Percentiles rank a stretch among this genome's conserved stretches.
Conservation (phyloP, 192 early-diverging fungal species). For the Spizellomyces punctatus region DNA sequence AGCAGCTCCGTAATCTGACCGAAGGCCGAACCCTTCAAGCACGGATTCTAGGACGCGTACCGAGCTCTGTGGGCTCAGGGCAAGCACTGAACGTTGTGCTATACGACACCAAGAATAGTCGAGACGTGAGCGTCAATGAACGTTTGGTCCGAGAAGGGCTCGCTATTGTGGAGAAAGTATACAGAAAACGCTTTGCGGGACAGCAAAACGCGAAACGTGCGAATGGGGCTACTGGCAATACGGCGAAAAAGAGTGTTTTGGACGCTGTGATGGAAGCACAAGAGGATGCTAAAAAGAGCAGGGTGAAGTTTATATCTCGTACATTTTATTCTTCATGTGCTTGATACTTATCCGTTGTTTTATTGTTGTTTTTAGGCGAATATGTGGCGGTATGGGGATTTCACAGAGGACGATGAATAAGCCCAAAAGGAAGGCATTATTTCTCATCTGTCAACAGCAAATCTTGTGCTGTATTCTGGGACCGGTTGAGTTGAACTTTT, state of each 20-base stretch:
- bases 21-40: constrained; percentile 49
- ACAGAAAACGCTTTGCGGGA: constrained; percentile 43
- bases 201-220: constrained; percentile 29
- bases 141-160: constrained; percentile 45
- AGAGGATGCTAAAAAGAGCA: constrained; percentile 66
- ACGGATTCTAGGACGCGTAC: constrained; percentile 35
- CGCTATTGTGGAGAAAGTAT: constrained; percentile 35
- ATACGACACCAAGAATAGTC: constrained; percentile 21
- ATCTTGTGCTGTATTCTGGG: too few species aligned
- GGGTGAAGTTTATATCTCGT: constrained; percentile 44
- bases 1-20: constrained; percentile 66
- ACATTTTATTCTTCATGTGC: too few species aligned
- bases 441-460: too few species aligned
- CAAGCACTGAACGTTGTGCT: constrained; percentile 43
- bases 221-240: constrained; percentile 31
- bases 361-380: constrained; percentile 5
- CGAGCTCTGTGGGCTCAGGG: constrained; percentile 27
- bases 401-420: constrained; percentile 48
- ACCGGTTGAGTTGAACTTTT: too few species aligned
- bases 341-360: too few species aligned
- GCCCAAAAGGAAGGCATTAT: not conserved
- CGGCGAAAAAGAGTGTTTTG: constrained; percentile 55
- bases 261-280: constrained; percentile 66
- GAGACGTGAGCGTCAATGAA: constrained; percentile 43
- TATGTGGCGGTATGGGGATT: constrained; percentile 58